Percentiles rank a stretch among this genome's conserved stretches.
These are phyloP conservation scores for Dryas alaskensis DNA, from an alignment of 306 rosid genomes.

Conservation along the genomic window DNA sequence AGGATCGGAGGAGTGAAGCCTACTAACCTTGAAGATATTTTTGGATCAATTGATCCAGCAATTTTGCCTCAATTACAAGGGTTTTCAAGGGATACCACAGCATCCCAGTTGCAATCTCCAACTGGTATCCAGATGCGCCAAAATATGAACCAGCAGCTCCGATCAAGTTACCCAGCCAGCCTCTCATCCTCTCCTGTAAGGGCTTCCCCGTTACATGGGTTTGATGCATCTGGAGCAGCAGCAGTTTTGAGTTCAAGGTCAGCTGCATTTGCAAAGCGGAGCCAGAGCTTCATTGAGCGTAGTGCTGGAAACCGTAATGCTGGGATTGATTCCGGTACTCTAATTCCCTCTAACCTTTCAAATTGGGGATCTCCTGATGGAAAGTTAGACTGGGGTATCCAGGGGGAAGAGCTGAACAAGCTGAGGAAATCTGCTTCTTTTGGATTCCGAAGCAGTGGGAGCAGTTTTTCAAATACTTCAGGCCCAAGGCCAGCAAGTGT, in stretches of 20 bases:
- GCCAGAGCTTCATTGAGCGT: constrained; percentile 72
- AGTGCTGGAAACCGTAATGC: constrained; percentile 34
- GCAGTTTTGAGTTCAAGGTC: constrained; percentile 45
- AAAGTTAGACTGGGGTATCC: constrained; percentile 64
- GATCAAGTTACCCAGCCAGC: constrained; percentile 43
- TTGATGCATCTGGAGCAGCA: constrained; percentile 36
- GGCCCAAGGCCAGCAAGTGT: constrained; percentile 20
- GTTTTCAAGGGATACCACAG: constrained; percentile 47
- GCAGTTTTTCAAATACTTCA: constrained; percentile 27
- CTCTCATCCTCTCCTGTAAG: constrained; percentile 44
- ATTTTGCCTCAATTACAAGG: constrained; percentile 56
- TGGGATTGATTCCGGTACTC: constrained; percentile 35
- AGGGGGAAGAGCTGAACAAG: constrained; percentile 60
- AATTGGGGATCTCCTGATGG: constrained; percentile 79
- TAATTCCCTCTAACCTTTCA: constrained; percentile 37
- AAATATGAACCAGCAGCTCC: constrained; percentile 45
- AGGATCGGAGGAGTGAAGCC: constrained; percentile 52
- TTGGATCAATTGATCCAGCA: constrained; percentile 50
- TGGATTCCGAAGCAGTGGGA: constrained; percentile 41
- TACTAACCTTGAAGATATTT: constrained; percentile 58
- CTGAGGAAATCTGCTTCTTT: constrained; percentile 69
- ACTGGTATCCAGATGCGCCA: constrained; percentile 52
- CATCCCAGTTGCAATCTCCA: constrained; percentile 52
- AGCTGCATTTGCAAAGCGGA: constrained; percentile 56
- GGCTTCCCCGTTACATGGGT: constrained; percentile 45